Evolutionary conservation across 768 basidiomycete species (phyloP).

Genomic region (Suillus americanus): DNA sequence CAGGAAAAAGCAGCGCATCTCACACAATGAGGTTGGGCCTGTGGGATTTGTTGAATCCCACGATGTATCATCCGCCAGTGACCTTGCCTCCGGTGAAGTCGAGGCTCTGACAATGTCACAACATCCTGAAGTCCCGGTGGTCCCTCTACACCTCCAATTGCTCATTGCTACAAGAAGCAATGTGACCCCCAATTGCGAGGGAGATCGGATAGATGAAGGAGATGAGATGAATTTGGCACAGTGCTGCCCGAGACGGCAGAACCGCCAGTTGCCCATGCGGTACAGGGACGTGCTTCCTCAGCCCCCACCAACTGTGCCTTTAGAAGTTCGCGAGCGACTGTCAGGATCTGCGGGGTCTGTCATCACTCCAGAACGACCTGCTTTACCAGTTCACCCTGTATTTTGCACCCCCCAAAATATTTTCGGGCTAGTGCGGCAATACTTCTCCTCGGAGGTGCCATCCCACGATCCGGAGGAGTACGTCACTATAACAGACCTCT

Average conservation of each 20-base stretch:
- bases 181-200: no score
- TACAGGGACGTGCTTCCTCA: slow-evolving; percentile 9
- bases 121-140: not conserved
- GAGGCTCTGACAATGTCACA: not conserved
- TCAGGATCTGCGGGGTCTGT: not conserved
- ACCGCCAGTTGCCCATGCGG: not conserved
- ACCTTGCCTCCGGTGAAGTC: not conserved
- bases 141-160: not conserved
- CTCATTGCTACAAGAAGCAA: no score
- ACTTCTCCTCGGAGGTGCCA: not conserved
- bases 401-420: not conserved
- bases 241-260: not conserved
- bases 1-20: no score
- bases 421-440: not conserved
- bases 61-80: not conserved
- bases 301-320: not conserved
- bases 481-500: not conserved
- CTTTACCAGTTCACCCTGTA: not conserved
- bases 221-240: slow-evolving; percentile 1
- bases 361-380: not conserved
- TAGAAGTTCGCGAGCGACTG: not conserved
- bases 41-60: not conserved
- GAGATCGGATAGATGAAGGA: not conserved
- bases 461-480: not conserved
- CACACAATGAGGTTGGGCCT: no score